Conservation (phyloP, 2,329 filamentous ascomycete genomes). For the Xylariales sp. region DNA sequence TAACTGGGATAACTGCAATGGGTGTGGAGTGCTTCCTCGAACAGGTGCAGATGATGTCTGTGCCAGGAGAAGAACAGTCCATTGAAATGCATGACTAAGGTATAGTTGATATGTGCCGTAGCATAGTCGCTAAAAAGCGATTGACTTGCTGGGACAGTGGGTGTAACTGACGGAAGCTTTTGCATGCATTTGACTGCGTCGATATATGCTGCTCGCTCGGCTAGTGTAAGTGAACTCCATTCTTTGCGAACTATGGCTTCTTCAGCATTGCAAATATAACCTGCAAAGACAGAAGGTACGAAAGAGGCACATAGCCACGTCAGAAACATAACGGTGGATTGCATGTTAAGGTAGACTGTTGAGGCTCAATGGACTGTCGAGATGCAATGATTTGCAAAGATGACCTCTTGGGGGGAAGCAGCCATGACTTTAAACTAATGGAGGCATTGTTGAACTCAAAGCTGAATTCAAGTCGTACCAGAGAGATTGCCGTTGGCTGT, state of each 20-base stretch:
- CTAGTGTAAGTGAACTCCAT: not conserved
- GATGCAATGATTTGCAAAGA: too few species aligned
- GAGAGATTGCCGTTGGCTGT: too few species aligned
- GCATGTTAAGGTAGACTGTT: too few species aligned
- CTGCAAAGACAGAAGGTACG: too few species aligned
- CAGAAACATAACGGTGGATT: too few species aligned
- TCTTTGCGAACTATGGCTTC: not conserved
- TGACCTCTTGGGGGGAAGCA: too few species aligned
- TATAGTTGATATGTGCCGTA: not conserved
- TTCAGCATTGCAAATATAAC: not conserved
- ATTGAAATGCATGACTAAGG: not conserved
- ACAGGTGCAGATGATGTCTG: not conserved
- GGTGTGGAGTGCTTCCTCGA: not conserved
- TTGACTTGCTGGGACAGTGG: not conserved
- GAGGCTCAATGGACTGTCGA: too few species aligned
- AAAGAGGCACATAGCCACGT: too few species aligned
- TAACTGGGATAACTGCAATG: not conserved
- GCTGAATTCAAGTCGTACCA: too few species aligned
- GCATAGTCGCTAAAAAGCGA: not conserved
- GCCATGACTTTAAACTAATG: too few species aligned
- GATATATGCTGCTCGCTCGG: not conserved
- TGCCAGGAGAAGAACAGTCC: not conserved
- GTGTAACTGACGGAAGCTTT: not conserved
- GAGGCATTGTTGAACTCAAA: too few species aligned
- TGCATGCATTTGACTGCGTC: not conserved